Percentiles rank a stretch among this genome's conserved stretches.
phyloP scores from a whole-genome alignment of 2,329 filamentous ascomycete genomes.

The Microcyclosporella mali region DNA sequence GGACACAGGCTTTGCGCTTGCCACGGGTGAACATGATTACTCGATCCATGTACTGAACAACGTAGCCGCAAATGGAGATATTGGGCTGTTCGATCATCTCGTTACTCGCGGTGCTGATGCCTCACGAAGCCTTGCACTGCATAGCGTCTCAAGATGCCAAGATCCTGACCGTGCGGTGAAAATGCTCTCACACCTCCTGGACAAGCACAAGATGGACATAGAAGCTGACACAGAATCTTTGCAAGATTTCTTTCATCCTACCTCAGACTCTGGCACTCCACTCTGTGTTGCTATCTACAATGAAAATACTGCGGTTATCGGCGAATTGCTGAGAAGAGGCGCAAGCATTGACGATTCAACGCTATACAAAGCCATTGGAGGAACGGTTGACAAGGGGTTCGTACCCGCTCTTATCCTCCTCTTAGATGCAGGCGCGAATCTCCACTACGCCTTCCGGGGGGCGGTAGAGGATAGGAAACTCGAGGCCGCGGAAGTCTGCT shows the following conservation, averaged over 20 bases:
- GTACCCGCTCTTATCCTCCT: slow-evolving; percentile 7
- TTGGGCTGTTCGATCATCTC: slow-evolving; percentile 13
- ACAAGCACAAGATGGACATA: slow-evolving; percentile 11
- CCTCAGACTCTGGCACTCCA: slow-evolving; percentile 8
- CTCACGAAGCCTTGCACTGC: slow-evolving; percentile 4
- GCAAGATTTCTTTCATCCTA: slow-evolving; percentile 4
- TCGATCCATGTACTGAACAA: slow-evolving; percentile 11
- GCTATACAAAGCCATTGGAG: neutral
- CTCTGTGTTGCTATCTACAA: slow-evolving; percentile 8
- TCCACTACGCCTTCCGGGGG: slow-evolving; percentile 1
- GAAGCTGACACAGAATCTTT: slow-evolving; percentile 9
- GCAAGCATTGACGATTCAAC: slow-evolving; percentile 2
- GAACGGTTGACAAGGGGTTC: slow-evolving; percentile 1
- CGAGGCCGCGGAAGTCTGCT: slow-evolving; percentile 5
- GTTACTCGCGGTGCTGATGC: slow-evolving; percentile 10
- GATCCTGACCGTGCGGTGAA: slow-evolving; percentile 3
- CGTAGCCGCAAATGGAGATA: slow-evolving; percentile 10
- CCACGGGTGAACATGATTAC: slow-evolving; percentile 2
- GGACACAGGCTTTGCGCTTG: slow-evolving; percentile 4
- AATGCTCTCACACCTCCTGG: slow-evolving; percentile 12
- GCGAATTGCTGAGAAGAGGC: slow-evolving; percentile 9
- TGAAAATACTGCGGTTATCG: slow-evolving; percentile 9
- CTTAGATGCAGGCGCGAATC: slow-evolving; percentile 8
- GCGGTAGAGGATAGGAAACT: slow-evolving; percentile 1
- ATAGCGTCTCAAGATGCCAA: slow-evolving; percentile 8